A percentile compares a stretch with the other conserved stretches of the same genome.
Evolutionary conservation across 208 protist genomes (phyloP).

Genomic region (Hexamita inflata): DNA sequence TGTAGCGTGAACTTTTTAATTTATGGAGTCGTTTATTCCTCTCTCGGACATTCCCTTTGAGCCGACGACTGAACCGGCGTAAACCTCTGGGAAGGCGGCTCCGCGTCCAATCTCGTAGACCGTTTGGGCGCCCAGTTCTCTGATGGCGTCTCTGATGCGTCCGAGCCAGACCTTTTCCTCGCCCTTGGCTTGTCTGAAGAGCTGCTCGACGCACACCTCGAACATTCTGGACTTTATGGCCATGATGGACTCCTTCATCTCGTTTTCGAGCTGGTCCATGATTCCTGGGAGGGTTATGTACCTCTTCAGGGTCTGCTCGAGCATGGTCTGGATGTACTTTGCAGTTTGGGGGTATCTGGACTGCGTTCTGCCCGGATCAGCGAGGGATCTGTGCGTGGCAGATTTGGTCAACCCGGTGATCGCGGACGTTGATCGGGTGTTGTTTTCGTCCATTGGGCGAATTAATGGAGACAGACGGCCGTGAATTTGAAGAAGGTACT

Average conservation of each 20-base stretch:
- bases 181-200: not conserved
- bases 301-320: slow-evolving; percentile 7
- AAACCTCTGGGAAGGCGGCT: not conserved
- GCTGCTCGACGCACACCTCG: not conserved
- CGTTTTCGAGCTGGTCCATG: not conserved
- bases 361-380: slow-evolving; percentile 14
- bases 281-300: not conserved
- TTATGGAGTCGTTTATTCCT: too few relatives aligned
- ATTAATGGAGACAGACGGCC: not conserved
- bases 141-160: not conserved
- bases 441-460: not conserved
- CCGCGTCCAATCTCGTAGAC: slow-evolving; percentile 1
- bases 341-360: not conserved
- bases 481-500: slow-evolving; percentile 8
- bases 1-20: too few relatives aligned
- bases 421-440: not conserved
- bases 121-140: slow-evolving; percentile 8
- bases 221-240: slow-evolving; percentile 16
- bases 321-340: slow-evolving; percentile 22
- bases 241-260: not conserved
- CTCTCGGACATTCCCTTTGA: too few relatives aligned
- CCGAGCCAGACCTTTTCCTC: not conserved
- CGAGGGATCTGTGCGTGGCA: slow-evolving; percentile 14
- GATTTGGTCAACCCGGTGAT: slow-evolving; percentile 1
- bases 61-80: too few relatives aligned